Evolutionary conservation across 2,329 filamentous ascomycete species (phyloP), one percentile per base, ranked within the genome.

Genomic region (Ophioceras dolichostomum): DNA sequence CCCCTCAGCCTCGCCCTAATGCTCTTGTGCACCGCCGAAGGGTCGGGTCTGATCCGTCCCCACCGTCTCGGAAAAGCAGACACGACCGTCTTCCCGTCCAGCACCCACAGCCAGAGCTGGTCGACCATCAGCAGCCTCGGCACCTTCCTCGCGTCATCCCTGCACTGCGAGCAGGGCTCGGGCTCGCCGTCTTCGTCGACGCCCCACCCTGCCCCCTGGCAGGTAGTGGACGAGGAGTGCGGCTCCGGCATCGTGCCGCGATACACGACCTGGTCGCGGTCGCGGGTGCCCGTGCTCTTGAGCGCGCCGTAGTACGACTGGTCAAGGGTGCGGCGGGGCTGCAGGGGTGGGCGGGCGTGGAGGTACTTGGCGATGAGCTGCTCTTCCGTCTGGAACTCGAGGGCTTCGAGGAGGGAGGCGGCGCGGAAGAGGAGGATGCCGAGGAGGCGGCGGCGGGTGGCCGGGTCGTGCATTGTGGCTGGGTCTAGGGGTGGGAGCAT

Each of bases 321-420:
- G 33, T 68, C 65, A 1, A 68, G 49, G 0, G 65, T 68, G 1
- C 66, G 48, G 1, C 66, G 54, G 0, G 62, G 57, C 39, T 70
- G 65, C 1, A 60, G 45, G 5, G 56, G 62, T 0, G 59, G 50
- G 1, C 59, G 42, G 0, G 36, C n/a, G 12, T 54, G 45, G 0
- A 65, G 46, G 20, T 58, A 60, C 4, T 47, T 43, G 10, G 52
- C 39, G 3, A 62, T 45, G 5, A 63, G 38, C 27, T 42, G 46
- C 38, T 56, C 53, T 32, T 64, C 60, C 0, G 48, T 44, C 18
- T 57, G 54, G 4, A 51, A 53, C 0, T 50, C 40, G 44, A 65
- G 61, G 0, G 52, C 54, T 36, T 62, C 59, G 16, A 53, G 51
- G 0, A 64, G 46, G 0, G 45, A 47, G 0, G 58, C 55, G 0